Conservation (phyloP, 352 stramenopile species). For the Phytophthora ohioensis region DNA sequence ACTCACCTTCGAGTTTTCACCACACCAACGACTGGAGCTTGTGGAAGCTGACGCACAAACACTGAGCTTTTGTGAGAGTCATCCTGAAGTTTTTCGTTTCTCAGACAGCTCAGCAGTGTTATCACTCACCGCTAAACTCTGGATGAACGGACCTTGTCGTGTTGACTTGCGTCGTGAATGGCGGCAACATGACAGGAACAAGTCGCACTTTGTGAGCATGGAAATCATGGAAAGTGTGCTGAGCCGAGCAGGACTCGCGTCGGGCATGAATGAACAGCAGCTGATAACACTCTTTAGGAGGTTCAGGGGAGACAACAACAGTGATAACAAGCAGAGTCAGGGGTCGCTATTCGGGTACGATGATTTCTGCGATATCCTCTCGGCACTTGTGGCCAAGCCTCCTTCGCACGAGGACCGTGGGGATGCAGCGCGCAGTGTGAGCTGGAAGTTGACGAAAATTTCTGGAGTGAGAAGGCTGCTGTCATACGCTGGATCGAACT, state of each 20-base stretch:
- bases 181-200: slow-evolving; percentile 34
- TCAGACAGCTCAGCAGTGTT: slow-evolving; percentile 60
- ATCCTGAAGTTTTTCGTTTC: slow-evolving; percentile 71
- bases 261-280: slow-evolving; percentile 67
- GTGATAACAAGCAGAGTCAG: slow-evolving; percentile 19
- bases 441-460: slow-evolving; percentile 46
- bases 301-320: slow-evolving; percentile 35
- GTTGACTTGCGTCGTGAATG: slow-evolving; percentile 53
- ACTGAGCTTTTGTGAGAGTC: slow-evolving; percentile 78
- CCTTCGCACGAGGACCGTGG: slow-evolving; percentile 9
- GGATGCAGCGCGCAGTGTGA: slow-evolving; percentile 12
- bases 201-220: slow-evolving; percentile 28
- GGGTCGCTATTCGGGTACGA: slow-evolving; percentile 52
- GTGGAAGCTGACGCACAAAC: slow-evolving; percentile 82
- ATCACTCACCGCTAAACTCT: slow-evolving; percentile 27
- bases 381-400: slow-evolving; percentile 31
- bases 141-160: slow-evolving; percentile 22
- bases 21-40: slow-evolving; percentile 72
- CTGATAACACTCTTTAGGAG: slow-evolving; percentile 64
- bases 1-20: slow-evolving; percentile 76
- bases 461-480: slow-evolving; percentile 32
- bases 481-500: slow-evolving; percentile 15
- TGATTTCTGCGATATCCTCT: slow-evolving; percentile 71
- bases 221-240: slow-evolving; percentile 42
- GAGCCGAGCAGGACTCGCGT: slow-evolving; percentile 15